Conservation (phyloP, 169 alveolate species). For the Babesia sp. region DNA sequence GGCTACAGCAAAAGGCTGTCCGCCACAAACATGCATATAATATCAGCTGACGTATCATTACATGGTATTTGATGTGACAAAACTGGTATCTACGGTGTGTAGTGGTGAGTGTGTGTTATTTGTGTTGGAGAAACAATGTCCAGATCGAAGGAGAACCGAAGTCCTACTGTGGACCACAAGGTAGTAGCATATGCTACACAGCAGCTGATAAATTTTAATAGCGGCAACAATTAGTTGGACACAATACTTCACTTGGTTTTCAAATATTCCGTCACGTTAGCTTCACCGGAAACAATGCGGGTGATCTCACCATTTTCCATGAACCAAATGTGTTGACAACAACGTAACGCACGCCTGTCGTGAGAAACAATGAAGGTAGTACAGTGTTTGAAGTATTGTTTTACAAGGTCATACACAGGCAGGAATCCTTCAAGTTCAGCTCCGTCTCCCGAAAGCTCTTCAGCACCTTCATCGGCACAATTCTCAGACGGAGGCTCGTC, state of each 20-base stretch:
- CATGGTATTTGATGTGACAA: no score
- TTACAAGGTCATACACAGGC: constrained; percentile 52
- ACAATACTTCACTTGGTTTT: not conserved
- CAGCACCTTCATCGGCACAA: constrained; percentile 1
- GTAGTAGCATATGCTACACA: no score
- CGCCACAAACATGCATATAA: no score
- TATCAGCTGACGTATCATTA: no score
- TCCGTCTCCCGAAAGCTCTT: not conserved
- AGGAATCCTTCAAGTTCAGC: not conserved
- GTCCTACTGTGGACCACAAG: no score
- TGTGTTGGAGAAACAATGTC: no score
- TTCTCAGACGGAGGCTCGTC: constrained; percentile 83
- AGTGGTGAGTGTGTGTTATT: no score
- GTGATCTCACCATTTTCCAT: not conserved
- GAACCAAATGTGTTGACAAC: constrained; percentile 14
- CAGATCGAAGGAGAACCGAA: no score
- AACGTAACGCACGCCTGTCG: constrained; percentile 19
- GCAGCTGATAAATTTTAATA: no score
- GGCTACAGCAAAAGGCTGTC: no score
- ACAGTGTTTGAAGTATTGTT: constrained; percentile 56
- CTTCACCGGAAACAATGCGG: constrained; percentile 4
- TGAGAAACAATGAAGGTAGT: constrained; percentile 67
- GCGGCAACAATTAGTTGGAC: no score
- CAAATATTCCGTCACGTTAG: constrained; percentile 10
- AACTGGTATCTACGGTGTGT: no score